These are phyloP conservation scores for Komagataea norvegica DNA, from an alignment of 1,139 yeast species.

Conservation along the genomic window DNA sequence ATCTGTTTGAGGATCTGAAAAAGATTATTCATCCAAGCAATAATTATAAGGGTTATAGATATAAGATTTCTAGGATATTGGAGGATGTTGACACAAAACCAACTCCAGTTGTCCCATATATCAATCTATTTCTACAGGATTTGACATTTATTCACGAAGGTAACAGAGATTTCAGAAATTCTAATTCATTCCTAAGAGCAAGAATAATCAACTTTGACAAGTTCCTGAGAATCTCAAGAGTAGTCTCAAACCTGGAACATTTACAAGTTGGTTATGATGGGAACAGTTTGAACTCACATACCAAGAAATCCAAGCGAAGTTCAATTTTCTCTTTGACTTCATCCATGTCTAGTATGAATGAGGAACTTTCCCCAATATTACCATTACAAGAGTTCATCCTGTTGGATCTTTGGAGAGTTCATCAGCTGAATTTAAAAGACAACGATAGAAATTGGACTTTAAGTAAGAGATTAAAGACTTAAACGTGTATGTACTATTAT, in stretches of 20 bases:
- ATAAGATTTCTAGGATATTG: constrained; percentile 56
- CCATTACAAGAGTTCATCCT: constrained; percentile 55
- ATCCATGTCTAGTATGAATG: constrained; percentile 15
- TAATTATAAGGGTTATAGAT: constrained; percentile 73
- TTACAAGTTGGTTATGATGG: constrained; percentile 60
- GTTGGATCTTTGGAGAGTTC: constrained; percentile 65
- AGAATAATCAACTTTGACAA: constrained; percentile 70
- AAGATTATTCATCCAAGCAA: constrained; percentile 78
- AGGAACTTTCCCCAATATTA: constrained; percentile 19
- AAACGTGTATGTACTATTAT: background rate
- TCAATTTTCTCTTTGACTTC: constrained; percentile 31
- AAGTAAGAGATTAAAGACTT: constrained; percentile 36
- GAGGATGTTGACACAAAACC: constrained; percentile 42
- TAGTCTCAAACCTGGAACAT: constrained; percentile 73
- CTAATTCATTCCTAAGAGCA: constrained; percentile 43
- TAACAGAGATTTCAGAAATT: constrained; percentile 62
- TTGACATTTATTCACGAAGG: constrained; percentile 87
- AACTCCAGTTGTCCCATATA: constrained; percentile 79
- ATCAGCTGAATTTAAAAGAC: constrained; percentile 53
- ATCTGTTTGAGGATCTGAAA: constrained; percentile 60
- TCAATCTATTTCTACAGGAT: constrained; percentile 81
- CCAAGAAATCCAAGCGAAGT: constrained; percentile 23
- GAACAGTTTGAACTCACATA: constrained; percentile 8
- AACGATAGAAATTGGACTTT: constrained; percentile 70
- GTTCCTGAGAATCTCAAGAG: constrained; percentile 65